A percentile compares a stretch with the other conserved stretches of the same genome.
These are phyloP conservation scores for Penicillium rolfsii DNA, from an alignment of 2,329 filamentous ascomycete species.

Conservation along the genomic window DNA sequence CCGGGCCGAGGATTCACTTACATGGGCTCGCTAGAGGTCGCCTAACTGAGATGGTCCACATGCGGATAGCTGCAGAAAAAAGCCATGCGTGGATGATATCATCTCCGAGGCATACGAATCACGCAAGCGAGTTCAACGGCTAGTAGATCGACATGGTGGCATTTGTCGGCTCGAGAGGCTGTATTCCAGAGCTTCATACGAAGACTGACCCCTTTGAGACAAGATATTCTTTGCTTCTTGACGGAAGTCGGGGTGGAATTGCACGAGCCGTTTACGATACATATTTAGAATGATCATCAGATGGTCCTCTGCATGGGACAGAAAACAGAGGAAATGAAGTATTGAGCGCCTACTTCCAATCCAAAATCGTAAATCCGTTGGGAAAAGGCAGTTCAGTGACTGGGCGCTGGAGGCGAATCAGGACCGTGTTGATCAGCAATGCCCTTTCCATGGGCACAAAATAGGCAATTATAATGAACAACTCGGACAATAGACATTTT, in stretches of 20 bases:
- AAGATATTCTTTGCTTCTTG: constrained; percentile 20
- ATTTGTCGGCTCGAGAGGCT: constrained; percentile 13
- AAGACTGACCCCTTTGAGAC: constrained; percentile 5
- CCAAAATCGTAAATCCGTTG: not conserved
- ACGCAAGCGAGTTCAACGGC: not conserved
- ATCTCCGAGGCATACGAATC: constrained; percentile 19
- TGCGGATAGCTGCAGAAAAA: constrained; percentile 27
- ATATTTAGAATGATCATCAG: constrained; percentile 9
- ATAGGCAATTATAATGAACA: not conserved
- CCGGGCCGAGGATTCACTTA: constrained; percentile 9
- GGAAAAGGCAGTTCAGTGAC: not conserved
- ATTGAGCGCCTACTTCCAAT: not conserved
- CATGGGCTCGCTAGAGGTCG: constrained; percentile 2
- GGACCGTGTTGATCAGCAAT: constrained; percentile 2
- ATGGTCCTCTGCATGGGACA: constrained; percentile 17
- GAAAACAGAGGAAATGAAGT: constrained; percentile 4
- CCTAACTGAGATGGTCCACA: constrained; percentile 18
- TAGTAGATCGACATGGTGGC: not conserved
- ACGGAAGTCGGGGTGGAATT: constrained; percentile 8
- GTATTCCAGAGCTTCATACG: constrained; percentile 6
- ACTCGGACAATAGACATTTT: constrained; percentile 6
- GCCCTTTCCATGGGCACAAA: not conserved
- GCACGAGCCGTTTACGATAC: constrained; percentile 8
- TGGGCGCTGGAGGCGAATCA: not conserved
- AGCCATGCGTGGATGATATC: constrained; percentile 23